A percentile compares a stretch with the other conserved stretches of the same genome.
Conservation (phyloP, 202 grass and related monocot genomes). For the Zizania palustris region DNA sequence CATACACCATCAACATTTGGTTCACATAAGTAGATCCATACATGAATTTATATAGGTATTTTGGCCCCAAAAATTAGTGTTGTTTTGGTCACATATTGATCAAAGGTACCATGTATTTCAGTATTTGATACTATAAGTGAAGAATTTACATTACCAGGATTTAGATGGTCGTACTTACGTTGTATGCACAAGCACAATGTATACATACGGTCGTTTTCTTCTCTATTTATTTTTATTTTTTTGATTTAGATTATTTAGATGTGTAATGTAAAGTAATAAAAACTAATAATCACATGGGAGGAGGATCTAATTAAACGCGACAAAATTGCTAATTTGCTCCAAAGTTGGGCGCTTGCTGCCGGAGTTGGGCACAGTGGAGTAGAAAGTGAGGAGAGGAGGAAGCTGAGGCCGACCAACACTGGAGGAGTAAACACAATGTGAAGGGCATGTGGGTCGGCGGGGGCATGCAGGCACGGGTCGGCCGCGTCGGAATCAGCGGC, state of each 20-base stretch:
- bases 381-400: no score
- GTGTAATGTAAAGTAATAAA: background rate
- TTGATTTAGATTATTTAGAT: background rate
- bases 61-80: background rate
- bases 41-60: background rate
- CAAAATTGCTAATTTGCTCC: no score
- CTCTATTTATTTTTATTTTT: background rate
- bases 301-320: background rate
- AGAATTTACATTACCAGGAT: background rate
- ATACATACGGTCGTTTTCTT: background rate
- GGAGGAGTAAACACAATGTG: no score
- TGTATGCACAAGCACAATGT: background rate
- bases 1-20: no score
- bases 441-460: no score
- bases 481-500: no score
- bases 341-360: no score
- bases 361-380: no score
- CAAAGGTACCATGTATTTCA: background rate
- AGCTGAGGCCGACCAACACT: no score
- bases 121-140: background rate
- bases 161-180: background rate
- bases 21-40: no score
- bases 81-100: background rate
- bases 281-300: background rate
- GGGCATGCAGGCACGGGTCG: no score